Conservation (phyloP, 202 grass and related monocot genomes). For the Musa balbisiana region DNA sequence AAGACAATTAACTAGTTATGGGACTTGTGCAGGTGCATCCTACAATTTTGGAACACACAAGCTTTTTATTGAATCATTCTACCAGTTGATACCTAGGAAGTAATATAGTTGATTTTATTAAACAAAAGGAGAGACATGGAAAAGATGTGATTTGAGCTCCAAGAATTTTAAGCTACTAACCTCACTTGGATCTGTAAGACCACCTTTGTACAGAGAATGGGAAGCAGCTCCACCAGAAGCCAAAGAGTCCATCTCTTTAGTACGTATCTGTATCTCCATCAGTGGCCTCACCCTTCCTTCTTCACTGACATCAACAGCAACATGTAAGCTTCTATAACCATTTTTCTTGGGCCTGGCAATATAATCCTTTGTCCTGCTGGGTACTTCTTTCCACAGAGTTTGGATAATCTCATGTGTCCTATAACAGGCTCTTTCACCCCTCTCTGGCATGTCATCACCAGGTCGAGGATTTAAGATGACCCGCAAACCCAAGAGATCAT, state of each 20-base stretch:
- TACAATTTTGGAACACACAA: not conserved
- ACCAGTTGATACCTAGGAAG: not conserved
- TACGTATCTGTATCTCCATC: conserved; percentile 96
- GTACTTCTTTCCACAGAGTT: conserved; percentile 64
- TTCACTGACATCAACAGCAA: conserved; percentile 74
- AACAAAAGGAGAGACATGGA: not conserved
- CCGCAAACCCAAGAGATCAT: conserved; percentile 76
- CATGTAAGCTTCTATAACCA: conserved; percentile 90
- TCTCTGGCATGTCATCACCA: conserved; percentile 17
- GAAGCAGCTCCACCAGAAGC: conserved; percentile 84
- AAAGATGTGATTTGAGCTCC: not conserved
- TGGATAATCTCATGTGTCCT: conserved; percentile 53
- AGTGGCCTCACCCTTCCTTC: conserved; percentile 45
- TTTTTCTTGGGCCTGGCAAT: conserved; percentile 69
- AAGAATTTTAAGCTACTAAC: conserved; percentile 23
- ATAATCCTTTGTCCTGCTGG: conserved; percentile 75
- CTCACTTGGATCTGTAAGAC: conserved; percentile 80
- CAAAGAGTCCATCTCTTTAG: conserved; percentile 58
- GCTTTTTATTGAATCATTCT: not conserved
- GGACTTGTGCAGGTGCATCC: not conserved
- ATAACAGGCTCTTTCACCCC: conserved; percentile 54
- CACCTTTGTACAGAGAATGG: conserved; percentile 92
- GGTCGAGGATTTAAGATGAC: conserved; percentile 51
- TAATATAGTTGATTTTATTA: not conserved
- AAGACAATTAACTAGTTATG: not conserved